Conservation (phyloP, 2,329 filamentous ascomycete species). For the Ophiostoma sp. region DNA sequence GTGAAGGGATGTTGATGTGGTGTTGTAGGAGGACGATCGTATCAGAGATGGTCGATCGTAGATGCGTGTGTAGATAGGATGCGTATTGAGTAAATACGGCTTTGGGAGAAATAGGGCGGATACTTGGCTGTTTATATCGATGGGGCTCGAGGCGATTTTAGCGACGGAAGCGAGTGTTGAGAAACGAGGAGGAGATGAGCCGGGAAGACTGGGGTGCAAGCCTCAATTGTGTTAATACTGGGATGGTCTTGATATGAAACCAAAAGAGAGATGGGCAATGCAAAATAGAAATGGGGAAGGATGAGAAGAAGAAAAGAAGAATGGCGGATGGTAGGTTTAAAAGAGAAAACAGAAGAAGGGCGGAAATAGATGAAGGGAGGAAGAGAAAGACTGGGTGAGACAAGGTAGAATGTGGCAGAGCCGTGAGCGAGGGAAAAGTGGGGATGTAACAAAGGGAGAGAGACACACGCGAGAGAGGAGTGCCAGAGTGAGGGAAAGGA, state of each 20-base stretch:
- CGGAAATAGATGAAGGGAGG: slow-evolving; percentile 13
- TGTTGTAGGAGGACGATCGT: background rate
- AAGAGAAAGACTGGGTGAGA: background rate
- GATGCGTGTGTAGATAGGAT: background rate
- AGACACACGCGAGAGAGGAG: background rate
- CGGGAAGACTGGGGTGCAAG: background rate
- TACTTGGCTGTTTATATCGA: slow-evolving; percentile 6
- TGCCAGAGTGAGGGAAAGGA: slow-evolving; percentile 11
- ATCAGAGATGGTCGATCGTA: background rate
- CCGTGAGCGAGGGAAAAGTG: background rate
- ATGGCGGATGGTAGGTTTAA: slow-evolving; percentile 2
- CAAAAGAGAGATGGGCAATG: slow-evolving; percentile 10
- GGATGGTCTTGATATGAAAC: slow-evolving; percentile 13
- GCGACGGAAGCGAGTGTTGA: background rate
- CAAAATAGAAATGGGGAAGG: slow-evolving; percentile 5
- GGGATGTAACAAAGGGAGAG: slow-evolving; percentile 3
- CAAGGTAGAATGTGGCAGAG: background rate
- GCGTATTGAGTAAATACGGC: background rate
- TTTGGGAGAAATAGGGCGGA: background rate
- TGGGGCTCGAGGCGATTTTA: background rate
- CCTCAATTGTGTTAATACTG: slow-evolving; percentile 11
- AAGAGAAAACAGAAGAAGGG: slow-evolving; percentile 5
- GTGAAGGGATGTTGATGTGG: background rate
- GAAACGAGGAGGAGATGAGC: background rate
- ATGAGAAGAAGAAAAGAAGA: background rate